These are phyloP conservation scores for Ustilago nuda DNA, from an alignment of 1,284 basidiomycete species.

Conservation along the genomic window DNA sequence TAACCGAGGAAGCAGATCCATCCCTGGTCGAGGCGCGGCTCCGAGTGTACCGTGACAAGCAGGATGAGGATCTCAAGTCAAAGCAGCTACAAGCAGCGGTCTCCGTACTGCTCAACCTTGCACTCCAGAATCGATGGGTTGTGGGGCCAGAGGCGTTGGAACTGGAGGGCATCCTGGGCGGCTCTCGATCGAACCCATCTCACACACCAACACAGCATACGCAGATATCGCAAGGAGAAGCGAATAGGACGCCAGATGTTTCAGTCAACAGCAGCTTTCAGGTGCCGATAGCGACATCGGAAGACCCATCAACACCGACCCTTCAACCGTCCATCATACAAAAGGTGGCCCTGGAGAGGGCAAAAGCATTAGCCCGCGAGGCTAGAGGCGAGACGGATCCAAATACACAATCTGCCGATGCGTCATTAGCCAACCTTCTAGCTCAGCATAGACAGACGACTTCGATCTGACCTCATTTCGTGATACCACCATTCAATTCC, in stretches of 20 bases:
- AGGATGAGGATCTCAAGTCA: conserved; percentile 41
- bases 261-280: background rate
- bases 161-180: conserved; percentile 51
- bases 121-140: conserved; percentile 56
- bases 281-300: background rate
- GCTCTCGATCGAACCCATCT: background rate
- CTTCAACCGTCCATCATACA: conserved; percentile 41
- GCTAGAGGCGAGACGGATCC: conserved; percentile 21
- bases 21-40: conserved; percentile 39
- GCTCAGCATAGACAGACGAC: conserved; percentile 27
- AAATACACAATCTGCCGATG: conserved; percentile 14
- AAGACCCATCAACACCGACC: background rate
- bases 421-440: conserved; percentile 33
- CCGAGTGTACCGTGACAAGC: conserved; percentile 24
- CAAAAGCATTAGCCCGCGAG: conserved; percentile 41
- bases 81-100: conserved; percentile 53
- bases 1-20: conserved; percentile 47
- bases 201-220: conserved; percentile 5
- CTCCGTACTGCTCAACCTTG: conserved; percentile 54
- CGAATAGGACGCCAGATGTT: background rate
- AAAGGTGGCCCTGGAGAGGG: conserved; percentile 43
- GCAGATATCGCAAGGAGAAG: background rate
- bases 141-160: conserved; percentile 56
- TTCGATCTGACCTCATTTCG: conserved; percentile 14
- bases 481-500: conserved; percentile 1